phyloP scores from a whole-genome alignment of 352 stramenopile species.

The Phytophthora ohioensis region DNA sequence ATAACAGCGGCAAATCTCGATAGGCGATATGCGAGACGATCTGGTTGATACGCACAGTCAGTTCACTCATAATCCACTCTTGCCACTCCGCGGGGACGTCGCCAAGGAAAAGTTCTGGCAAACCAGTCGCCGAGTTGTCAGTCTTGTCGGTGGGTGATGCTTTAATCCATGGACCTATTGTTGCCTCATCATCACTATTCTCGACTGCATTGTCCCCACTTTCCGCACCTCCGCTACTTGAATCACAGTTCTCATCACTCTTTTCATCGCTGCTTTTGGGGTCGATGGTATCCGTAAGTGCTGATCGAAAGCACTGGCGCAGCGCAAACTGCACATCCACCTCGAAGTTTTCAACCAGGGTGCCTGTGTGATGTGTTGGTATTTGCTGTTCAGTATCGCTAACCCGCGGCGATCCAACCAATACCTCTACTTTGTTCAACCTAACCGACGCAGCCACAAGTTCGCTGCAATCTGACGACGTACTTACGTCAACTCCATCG shows the following conservation, averaged over 20 bases:
- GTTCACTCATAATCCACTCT: conserved; percentile 57
- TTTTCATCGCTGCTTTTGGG: conserved; percentile 35
- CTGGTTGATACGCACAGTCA: conserved; percentile 52
- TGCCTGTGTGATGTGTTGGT: conserved; percentile 41
- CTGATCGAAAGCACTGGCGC: conserved; percentile 40
- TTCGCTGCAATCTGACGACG: conserved; percentile 23
- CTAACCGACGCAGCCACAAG: conserved; percentile 39
- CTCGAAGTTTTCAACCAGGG: conserved; percentile 62
- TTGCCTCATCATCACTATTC: conserved; percentile 20
- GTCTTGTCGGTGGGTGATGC: conserved; percentile 5
- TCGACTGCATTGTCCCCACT: conserved; percentile 11
- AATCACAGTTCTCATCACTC: conserved; percentile 27
- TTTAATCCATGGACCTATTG: conserved; percentile 25
- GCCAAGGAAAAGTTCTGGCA: conserved; percentile 40
- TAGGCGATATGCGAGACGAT: conserved; percentile 75
- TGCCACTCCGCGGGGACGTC: conserved; percentile 52
- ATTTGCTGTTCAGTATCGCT: conserved; percentile 27
- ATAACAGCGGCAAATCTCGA: conserved; percentile 71
- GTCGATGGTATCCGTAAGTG: conserved; percentile 21
- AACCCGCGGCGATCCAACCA: conserved; percentile 38
- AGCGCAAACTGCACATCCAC: conserved; percentile 38
- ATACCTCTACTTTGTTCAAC: conserved; percentile 49
- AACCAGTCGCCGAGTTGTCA: conserved; percentile 13
- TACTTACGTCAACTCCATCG: conserved; percentile 8
- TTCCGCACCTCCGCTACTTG: conserved; percentile 19